phyloP scores from a whole-genome alignment of 805 yeast species.

The Zygoascus flipseniorum region DNA sequence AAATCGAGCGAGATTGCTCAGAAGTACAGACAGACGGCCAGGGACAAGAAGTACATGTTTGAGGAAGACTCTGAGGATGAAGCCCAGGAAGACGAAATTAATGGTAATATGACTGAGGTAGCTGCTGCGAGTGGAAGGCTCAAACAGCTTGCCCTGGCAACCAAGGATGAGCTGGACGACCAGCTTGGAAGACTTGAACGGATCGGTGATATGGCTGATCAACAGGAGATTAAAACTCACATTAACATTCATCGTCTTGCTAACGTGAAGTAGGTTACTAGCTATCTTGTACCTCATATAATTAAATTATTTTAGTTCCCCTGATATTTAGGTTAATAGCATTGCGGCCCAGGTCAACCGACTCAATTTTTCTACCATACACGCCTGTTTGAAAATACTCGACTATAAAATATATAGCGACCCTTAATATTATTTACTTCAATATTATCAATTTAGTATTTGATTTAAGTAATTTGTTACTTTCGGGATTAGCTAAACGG shows the following conservation, averaged over 20 bases:
- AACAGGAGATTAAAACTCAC: constrained; percentile 75
- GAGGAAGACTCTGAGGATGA: constrained; percentile 92
- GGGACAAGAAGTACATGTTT: constrained; percentile 65
- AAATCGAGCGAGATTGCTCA: constrained; percentile 22
- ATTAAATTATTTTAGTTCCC: no score
- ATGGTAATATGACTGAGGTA: constrained; percentile 73
- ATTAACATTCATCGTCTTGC: constrained; percentile 63
- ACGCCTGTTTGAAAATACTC: no score
- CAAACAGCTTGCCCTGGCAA: constrained; percentile 60
- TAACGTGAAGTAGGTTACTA: constrained; percentile 19
- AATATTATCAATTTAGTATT: no score
- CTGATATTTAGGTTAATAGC: no score
- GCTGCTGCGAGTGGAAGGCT: constrained; percentile 59
- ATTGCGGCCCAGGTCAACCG: no score
- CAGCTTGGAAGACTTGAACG: constrained; percentile 68
- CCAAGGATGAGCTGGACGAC: constrained; percentile 66
- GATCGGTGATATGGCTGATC: constrained; percentile 78
- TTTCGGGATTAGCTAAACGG: not conserved
- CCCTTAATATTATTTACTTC: no score
- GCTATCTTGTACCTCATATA: not conserved
- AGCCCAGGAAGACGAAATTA: constrained; percentile 82
- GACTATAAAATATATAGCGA: no score
- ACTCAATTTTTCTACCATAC: no score
- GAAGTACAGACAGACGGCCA: constrained; percentile 25
- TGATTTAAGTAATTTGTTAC: constrained; percentile 2